phyloP scores from a whole-genome alignment of 148 eudicot genomes.

The Gaultheria prostrata region DNA sequence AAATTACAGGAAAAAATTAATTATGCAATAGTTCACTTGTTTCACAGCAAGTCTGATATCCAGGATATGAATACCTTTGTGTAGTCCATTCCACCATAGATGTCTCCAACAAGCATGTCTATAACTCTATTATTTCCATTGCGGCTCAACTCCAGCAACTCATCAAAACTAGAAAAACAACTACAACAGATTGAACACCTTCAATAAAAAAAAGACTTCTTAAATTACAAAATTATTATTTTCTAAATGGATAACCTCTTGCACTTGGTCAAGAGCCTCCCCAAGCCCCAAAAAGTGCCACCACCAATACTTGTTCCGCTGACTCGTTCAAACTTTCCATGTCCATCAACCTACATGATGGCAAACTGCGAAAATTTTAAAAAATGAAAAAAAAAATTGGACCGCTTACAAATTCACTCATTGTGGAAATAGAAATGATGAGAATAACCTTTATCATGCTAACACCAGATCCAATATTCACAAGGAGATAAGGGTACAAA shows the following conservation, averaged over 20 bases:
- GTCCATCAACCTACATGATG: constrained; percentile 76
- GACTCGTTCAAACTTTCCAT: constrained; percentile 85
- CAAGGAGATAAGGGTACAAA: constrained; percentile 89
- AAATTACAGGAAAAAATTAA: background rate
- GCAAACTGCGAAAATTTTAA: constrained; percentile 13
- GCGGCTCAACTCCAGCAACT: constrained; percentile 85
- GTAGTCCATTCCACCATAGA: constrained; percentile 93
- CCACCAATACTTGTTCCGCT: constrained; percentile 99
- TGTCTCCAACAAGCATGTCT: constrained; percentile 98
- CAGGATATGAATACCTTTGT: constrained; percentile 49
- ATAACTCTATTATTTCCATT: constrained; percentile 85
- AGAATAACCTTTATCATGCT: constrained; percentile 85
- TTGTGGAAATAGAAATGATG: background rate
- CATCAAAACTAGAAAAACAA: constrained; percentile 67
- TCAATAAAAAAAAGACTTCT: constrained; percentile 6
- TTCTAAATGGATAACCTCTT: constrained; percentile 51
- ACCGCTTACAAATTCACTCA: background rate
- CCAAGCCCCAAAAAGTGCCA: constrained; percentile 98
- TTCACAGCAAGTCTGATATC: constrained; percentile 5
- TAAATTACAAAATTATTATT: constrained; percentile 2
- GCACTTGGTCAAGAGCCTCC: constrained; percentile 88
- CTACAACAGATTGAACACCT: background rate
- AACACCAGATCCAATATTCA: constrained; percentile 97
- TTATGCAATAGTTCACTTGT: background rate
- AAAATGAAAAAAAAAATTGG: background rate